These are phyloP conservation scores for Candida berthetii DNA, from an alignment of 805 yeast genomes.

Conservation along the genomic window DNA sequence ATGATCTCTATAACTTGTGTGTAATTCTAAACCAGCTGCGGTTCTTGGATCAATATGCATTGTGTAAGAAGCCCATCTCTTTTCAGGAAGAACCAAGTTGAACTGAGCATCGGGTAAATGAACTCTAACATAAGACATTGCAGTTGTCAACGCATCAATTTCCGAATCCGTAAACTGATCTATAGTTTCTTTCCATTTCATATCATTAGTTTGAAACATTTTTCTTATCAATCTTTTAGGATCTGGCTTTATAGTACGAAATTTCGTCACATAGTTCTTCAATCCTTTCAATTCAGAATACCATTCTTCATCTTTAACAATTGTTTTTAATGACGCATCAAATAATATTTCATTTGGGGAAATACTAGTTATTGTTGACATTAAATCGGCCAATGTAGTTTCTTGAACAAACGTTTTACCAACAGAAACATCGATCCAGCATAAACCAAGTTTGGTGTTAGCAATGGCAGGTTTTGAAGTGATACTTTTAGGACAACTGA, in stretches of 20 bases:
- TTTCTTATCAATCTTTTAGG: conserved; percentile 28
- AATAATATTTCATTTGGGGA: conserved; percentile 76
- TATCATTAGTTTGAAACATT: conserved; percentile 31
- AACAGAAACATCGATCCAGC: conserved; percentile 87
- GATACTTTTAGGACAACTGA: conserved; percentile 48
- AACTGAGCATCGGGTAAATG: conserved; percentile 66
- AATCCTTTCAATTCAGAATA: conserved; percentile 52
- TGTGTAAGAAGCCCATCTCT: conserved; percentile 41
- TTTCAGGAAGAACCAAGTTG: conserved; percentile 61
- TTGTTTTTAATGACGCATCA: conserved; percentile 32
- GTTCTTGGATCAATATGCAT: conserved; percentile 83
- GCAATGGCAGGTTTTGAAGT: conserved; percentile 33
- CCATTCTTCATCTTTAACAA: conserved; percentile 43
- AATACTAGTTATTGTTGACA: conserved; percentile 70
- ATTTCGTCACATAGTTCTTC: conserved; percentile 46
- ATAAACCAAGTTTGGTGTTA: conserved; percentile 50
- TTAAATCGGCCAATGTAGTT: conserved; percentile 50
- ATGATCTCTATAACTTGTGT: conserved; percentile 49
- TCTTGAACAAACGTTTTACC: conserved; percentile 73
- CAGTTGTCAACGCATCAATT: conserved; percentile 52
- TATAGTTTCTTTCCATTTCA: conserved; percentile 15
- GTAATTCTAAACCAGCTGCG: conserved; percentile 68
- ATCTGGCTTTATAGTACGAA: conserved; percentile 37
- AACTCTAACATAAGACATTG: conserved; percentile 63
- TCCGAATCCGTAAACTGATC: conserved; percentile 38